phyloP scores from a whole-genome alignment of 148 eudicot species.

The Silene conica region DNA sequence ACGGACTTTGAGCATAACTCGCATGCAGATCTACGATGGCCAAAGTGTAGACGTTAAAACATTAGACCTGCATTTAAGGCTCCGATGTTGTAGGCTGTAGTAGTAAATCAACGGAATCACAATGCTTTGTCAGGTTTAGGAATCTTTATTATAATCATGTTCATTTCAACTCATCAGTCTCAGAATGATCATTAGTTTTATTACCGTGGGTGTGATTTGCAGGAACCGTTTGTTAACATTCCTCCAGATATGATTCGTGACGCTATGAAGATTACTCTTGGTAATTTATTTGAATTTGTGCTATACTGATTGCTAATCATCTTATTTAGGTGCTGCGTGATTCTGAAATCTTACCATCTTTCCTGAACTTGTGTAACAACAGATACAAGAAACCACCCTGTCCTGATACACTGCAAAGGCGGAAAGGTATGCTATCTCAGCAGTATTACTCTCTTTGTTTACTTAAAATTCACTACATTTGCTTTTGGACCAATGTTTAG shows the following conservation, averaged over 20 bases:
- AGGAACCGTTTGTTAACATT: constrained; percentile 51
- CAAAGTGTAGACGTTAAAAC: background rate
- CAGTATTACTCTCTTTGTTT: background rate
- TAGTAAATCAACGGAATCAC: background rate
- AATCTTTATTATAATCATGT: background rate
- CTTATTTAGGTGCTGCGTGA: background rate
- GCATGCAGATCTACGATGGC: background rate
- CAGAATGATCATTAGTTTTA: background rate
- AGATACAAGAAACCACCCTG: constrained; percentile 47
- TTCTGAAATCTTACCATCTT: constrained; percentile 7
- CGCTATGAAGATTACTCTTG: constrained; percentile 39
- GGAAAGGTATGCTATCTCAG: constrained; percentile 37
- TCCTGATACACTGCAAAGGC: constrained; percentile 53
- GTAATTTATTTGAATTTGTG: constrained; percentile 20
- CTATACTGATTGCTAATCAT: background rate
- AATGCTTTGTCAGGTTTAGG: background rate
- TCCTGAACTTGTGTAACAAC: constrained; percentile 6
- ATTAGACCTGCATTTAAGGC: background rate
- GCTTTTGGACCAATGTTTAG: background rate
- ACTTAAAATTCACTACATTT: background rate
- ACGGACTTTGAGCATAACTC: background rate
- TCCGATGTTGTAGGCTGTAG: background rate
- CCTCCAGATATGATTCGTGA: constrained; percentile 39
- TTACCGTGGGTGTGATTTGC: constrained; percentile 12
- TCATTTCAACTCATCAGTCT: background rate